These are phyloP conservation scores for Proliferodiscus dingleyae DNA, from an alignment of 2,329 filamentous ascomycete genomes.

Conservation along the genomic window DNA sequence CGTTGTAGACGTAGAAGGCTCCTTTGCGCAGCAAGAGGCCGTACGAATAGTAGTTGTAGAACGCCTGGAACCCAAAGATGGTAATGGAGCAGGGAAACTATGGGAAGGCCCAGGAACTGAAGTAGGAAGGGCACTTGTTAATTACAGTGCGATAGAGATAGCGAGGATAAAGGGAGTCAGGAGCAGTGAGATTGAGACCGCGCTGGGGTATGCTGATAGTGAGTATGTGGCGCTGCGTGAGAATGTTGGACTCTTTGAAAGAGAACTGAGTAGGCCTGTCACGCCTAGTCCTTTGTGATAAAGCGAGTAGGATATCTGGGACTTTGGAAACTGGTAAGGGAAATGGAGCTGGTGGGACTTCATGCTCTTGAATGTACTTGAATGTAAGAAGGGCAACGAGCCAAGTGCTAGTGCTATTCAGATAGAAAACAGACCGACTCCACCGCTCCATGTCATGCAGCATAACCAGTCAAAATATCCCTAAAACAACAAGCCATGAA, in stretches of 20 bases:
- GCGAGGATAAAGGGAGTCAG: slow-evolving; percentile 75
- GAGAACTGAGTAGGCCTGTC: slow-evolving; percentile 26
- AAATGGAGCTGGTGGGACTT: neutral
- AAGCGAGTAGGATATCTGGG: neutral
- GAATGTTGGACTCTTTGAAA: slow-evolving; percentile 66
- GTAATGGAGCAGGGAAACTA: slow-evolving; percentile 34
- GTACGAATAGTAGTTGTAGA: slow-evolving; percentile 81
- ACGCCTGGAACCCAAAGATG: slow-evolving; percentile 31
- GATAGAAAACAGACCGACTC: neutral
- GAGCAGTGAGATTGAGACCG: slow-evolving; percentile 72
- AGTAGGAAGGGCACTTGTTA: slow-evolving; percentile 84
- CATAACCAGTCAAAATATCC: slow-evolving; percentile 1
- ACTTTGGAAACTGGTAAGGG: neutral
- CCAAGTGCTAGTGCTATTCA: neutral
- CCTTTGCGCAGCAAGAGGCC: slow-evolving; percentile 88
- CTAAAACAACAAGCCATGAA: slow-evolving; percentile 3
- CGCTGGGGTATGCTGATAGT: slow-evolving; percentile 88
- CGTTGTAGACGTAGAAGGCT: slow-evolving; percentile 82
- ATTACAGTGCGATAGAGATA: slow-evolving; percentile 87
- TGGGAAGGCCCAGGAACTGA: slow-evolving; percentile 56
- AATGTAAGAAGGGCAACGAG: neutral
- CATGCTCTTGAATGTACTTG: neutral
- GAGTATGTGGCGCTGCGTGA: slow-evolving; percentile 89
- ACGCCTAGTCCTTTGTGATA: slow-evolving; percentile 24
- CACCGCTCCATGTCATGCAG: neutral